A percentile compares a stretch with the other conserved stretches of the same genome.
These are phyloP conservation scores for Bryum argenteum DNA, from an alignment of 225 moss, liverwort and hornwort genomes.

Conservation along the genomic window DNA sequence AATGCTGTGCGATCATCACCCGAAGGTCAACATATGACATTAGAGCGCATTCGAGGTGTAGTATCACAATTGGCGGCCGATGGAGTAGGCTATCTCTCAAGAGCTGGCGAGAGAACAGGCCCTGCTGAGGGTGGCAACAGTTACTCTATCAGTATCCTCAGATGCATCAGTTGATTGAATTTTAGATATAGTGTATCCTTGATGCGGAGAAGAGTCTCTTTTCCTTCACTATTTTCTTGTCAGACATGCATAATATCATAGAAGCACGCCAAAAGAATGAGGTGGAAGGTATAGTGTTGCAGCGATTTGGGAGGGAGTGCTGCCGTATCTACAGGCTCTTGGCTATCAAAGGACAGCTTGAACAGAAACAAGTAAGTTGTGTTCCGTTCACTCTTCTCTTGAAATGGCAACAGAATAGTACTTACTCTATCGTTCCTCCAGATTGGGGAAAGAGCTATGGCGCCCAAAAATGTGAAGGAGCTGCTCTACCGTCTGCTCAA, in stretches of 20 bases:
- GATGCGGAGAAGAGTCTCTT: too few species aligned
- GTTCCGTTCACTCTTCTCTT: neutral
- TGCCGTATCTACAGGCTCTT: slow-evolving; percentile 93
- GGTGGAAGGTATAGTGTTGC: slow-evolving; percentile 96
- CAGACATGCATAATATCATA: slow-evolving; percentile 81
- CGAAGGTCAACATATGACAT: slow-evolving; percentile 76
- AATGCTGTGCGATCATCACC: slow-evolving; percentile 69
- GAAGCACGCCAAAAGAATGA: slow-evolving; percentile 80
- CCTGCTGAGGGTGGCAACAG: slow-evolving; percentile 66
- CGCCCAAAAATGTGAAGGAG: slow-evolving; percentile 84
- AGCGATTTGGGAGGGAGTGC: slow-evolving; percentile 88
- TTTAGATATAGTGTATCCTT: neutral
- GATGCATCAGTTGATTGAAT: neutral
- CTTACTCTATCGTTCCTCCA: slow-evolving; percentile 19
- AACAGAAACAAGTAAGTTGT: slow-evolving; percentile 81
- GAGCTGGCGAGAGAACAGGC: slow-evolving; percentile 62
- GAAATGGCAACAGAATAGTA: slow-evolving; percentile 12
- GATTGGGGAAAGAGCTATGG: slow-evolving; percentile 97
- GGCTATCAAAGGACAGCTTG: slow-evolving; percentile 89
- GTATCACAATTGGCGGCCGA: slow-evolving; percentile 83
- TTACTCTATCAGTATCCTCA: slow-evolving; percentile 85
- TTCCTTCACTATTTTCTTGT: slow-evolving; percentile 25
- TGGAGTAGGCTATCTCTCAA: slow-evolving; percentile 72
- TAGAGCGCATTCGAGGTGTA: slow-evolving; percentile 85
- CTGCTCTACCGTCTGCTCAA: slow-evolving; percentile 80